Base-by-base conservation (phyloP, 2,329 filamentous ascomycete genomes). In the Colletotrichum trifolii region DNA sequence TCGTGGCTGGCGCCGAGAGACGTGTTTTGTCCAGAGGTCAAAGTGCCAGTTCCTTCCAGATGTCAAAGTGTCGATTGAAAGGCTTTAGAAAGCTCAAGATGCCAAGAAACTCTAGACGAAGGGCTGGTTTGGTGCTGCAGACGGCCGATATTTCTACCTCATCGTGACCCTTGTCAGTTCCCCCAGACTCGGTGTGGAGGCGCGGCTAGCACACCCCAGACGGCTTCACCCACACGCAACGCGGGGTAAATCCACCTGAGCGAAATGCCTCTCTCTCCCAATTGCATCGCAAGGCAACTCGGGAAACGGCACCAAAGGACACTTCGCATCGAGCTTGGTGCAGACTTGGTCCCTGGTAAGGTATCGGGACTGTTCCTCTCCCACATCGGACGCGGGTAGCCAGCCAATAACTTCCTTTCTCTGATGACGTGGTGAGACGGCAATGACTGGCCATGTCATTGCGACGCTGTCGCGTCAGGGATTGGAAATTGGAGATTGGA, bases 191-290 rank as follows among this genome's bases (percentile, higher is more conserved):
- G 11, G 54, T n/a, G 58, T 53, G 52, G 58, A 61, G 40, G 62
- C 39, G 15, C 39, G 35, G 12, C 40, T 33, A 25, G 38, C 60
- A 54, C 48, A 64, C 56, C 61, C 61, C 56, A 33, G 61, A 64
- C 55, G 15, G 38, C 33, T 43, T 50, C 43, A 39, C 49, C 61
- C 49, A 64, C 49, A 54, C 52, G 25, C 46, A 48, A 48, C 62
- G 58, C 58, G 62, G 62, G 62, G 58, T 65, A 53, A 45, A 53
- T 62, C 57, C 62, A 62, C 62, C 40, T 36, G 40, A n/a, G 40
- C 52, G 46, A 38, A 53, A 53, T 15, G 58, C 57, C 47, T 17
- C 17, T 35, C 35, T n/a, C 52, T 57, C 25, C 35, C 36, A 47
- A 46, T 42, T 52, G 42, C 54, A 47, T 65, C 58, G 58, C 58